Percentiles rank a stretch among this genome's conserved stretches.
Conservation (phyloP, 495 filamentous ascomycete genomes). For the Lasiosphaeria hispida region DNA sequence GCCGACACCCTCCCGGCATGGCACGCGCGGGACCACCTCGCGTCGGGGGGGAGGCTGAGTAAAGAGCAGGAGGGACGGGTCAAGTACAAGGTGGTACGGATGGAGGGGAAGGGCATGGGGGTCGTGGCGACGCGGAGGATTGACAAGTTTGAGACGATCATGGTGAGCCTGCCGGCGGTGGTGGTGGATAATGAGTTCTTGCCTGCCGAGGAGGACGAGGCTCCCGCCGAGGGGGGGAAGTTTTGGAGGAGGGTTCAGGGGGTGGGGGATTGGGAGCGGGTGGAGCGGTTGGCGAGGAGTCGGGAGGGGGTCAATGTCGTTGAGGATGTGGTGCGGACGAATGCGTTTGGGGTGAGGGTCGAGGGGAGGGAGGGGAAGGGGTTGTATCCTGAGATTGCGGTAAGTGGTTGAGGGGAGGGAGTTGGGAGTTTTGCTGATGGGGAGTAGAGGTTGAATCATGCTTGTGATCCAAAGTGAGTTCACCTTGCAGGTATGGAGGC, state of each 20-base stretch:
- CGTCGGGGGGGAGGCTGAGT: neutral
- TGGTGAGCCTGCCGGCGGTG: slow-evolving; percentile 29
- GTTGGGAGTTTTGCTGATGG: neutral
- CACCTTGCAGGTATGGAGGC: neutral
- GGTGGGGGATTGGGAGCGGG: slow-evolving; percentile 26
- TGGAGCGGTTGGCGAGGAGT: slow-evolving; percentile 57
- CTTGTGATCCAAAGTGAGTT: slow-evolving; percentile 36
- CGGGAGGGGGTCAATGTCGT: slow-evolving; percentile 47
- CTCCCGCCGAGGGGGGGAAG: slow-evolving; percentile 18
- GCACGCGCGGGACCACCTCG: slow-evolving; percentile 1
- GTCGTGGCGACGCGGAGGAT: slow-evolving; percentile 34
- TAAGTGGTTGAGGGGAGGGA: slow-evolving; percentile 13
- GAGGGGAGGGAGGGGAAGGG: slow-evolving; percentile 27
- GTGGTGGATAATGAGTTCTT: slow-evolving; percentile 30
- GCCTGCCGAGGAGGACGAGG: slow-evolving; percentile 19
- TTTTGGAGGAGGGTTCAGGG: slow-evolving; percentile 27
- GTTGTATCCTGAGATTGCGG: slow-evolving; percentile 38
- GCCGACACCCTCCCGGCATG: slow-evolving; percentile 17
- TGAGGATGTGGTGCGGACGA: slow-evolving; percentile 35
- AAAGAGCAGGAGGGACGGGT: neutral
- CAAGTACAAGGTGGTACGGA: slow-evolving; percentile 26
- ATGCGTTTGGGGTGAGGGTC: slow-evolving; percentile 32
- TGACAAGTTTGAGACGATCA: slow-evolving; percentile 27
- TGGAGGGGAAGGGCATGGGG: slow-evolving; percentile 30
- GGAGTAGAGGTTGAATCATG: slow-evolving; percentile 37